Evolutionary conservation across 1,284 basidiomycete species (phyloP).

Genomic region (Leccinum fuscescens): DNA sequence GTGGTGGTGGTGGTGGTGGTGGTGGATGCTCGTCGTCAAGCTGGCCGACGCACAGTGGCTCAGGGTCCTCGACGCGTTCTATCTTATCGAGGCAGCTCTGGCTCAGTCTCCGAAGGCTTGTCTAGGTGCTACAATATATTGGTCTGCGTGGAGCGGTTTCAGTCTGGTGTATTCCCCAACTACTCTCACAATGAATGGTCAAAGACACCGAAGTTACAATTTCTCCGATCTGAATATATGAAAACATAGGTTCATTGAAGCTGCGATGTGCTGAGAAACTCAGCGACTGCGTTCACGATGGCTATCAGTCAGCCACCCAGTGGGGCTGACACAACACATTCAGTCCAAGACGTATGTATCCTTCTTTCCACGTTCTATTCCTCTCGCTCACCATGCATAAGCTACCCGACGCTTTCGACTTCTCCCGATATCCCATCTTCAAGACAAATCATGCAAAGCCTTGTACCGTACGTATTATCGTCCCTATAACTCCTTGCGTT

Average conservation of each 20-base stretch:
- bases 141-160: not conserved
- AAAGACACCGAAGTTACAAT: not conserved
- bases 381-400: slow-evolving; percentile 1
- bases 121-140: not conserved
- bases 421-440: slow-evolving; percentile 19
- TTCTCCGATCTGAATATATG: not conserved
- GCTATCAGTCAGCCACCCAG: slow-evolving; percentile 12
- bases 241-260: not conserved
- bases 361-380: not conserved
- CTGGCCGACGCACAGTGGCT: not conserved
- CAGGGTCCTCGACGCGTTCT: slow-evolving; percentile 9
- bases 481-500: not conserved
- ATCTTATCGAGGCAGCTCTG: slow-evolving; percentile 4
- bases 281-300: not conserved
- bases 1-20: no score
- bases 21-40: not conserved
- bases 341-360: not conserved
- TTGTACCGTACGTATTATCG: slow-evolving; percentile 9
- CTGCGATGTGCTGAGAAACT: not conserved
- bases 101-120: not conserved
- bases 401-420: slow-evolving; percentile 24
- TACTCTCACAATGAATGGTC: not conserved
- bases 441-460: not conserved
- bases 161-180: not conserved
- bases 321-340: slow-evolving; percentile 19